A percentile compares a stretch with the other conserved stretches of the same genome.
Evolutionary conservation across 768 basidiomycete genomes (phyloP).

Genomic region (Pseudohyphozyma bogoriensis): DNA sequence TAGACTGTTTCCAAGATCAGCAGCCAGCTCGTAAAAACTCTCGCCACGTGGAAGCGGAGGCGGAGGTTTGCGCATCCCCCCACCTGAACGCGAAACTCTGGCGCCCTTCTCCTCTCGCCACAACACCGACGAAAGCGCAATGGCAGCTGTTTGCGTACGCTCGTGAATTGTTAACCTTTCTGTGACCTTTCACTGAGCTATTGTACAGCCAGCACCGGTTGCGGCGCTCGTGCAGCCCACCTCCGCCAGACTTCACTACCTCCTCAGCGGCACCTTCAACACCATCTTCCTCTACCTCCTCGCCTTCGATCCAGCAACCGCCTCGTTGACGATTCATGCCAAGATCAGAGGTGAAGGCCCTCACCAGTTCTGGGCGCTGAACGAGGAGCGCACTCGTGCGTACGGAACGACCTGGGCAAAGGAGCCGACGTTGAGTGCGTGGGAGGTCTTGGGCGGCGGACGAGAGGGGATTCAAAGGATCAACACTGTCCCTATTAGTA

Average conservation of each 20-base stretch:
- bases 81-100: too few species aligned
- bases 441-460: conserved; percentile 18
- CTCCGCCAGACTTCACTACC: conserved; percentile 17
- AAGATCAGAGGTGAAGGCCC: conserved; percentile 29
- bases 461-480: conserved; percentile 9
- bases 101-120: neutral
- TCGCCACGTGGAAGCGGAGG: too few species aligned
- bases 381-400: conserved; percentile 13
- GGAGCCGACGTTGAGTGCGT: conserved; percentile 30
- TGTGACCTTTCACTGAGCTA: too few species aligned
- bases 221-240: neutral
- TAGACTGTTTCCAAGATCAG: too few species aligned
- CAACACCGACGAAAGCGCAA: neutral
- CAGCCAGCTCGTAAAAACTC: too few species aligned
- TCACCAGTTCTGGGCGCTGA: conserved; percentile 33
- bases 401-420: conserved; percentile 34
- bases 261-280: conserved; percentile 33
- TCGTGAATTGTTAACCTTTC: too few species aligned
- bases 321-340: conserved; percentile 12
- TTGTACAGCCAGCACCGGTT: neutral
- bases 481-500: conserved; percentile 29
- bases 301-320: conserved; percentile 28
- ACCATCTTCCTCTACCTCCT: conserved; percentile 34
- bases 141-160: too few species aligned
- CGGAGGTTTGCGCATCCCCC: too few species aligned